phyloP scores from a whole-genome alignment of 129 eudicot genomes.

The Sambucus nigra region DNA sequence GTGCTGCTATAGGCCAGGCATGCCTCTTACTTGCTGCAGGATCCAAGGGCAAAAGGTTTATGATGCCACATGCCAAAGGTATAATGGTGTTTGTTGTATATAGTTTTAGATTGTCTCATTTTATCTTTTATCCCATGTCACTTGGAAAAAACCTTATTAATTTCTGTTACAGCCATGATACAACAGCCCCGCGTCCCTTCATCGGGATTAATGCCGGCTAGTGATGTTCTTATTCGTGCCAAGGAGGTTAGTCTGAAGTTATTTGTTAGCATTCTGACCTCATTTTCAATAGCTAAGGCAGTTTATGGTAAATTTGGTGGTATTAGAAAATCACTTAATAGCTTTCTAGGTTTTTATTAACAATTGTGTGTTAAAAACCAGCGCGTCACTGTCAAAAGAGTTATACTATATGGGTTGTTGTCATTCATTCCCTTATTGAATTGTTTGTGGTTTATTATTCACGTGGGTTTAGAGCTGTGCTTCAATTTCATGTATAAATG shows the following conservation, averaged over 20 bases:
- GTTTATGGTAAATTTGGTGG: background rate
- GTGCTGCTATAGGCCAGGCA: constrained; percentile 71
- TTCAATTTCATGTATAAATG: too few relatives aligned
- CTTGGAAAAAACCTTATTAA: constrained; percentile 6
- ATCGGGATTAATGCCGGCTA: constrained; percentile 70
- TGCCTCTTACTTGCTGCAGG: constrained; percentile 92
- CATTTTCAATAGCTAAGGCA: background rate
- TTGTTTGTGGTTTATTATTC: too few relatives aligned
- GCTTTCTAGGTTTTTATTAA: too few relatives aligned
- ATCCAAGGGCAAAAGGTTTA: constrained; percentile 71
- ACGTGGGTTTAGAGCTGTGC: too few relatives aligned
- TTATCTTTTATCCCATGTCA: background rate
- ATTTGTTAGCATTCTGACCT: background rate
- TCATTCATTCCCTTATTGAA: too few relatives aligned
- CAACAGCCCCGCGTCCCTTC: constrained; percentile 70
- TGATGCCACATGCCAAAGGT: constrained; percentile 86
- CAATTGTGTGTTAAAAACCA: too few relatives aligned
- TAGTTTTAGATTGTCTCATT: background rate
- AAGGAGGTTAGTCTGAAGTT: constrained; percentile 51
- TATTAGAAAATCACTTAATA: too few relatives aligned
- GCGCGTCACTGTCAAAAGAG: too few relatives aligned
- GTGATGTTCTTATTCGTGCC: constrained; percentile 78
- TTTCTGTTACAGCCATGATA: constrained; percentile 55
- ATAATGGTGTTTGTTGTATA: background rate
- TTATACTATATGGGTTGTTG: too few relatives aligned